Evolutionary conservation across 768 basidiomycete species (phyloP), one percentile per base, ranked within the genome.

Genomic region (Pulveroboletus ravenelii): DNA sequence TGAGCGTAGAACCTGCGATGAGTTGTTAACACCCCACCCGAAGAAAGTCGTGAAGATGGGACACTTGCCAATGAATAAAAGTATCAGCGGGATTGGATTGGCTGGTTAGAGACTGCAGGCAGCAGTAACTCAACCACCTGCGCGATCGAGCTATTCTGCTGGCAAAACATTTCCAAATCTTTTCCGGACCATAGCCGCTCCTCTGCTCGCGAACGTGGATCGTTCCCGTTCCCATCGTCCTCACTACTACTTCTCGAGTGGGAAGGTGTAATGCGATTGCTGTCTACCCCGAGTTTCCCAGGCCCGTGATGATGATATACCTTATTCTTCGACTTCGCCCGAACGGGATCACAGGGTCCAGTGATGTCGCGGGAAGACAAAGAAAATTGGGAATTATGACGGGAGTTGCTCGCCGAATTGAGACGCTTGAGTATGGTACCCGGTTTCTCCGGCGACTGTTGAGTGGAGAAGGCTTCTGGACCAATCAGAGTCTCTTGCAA

Each of bases 71-170:
- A 48, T 48, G 48, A 47, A 45, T 46, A 50, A 44, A 23, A 18
- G 12, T 18, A 20, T 59, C 55, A 70, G 37, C 51, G 53, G 50
- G 60, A 62, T 41, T 61, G 55, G 15, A 60, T 60, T 34, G 64
- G 65, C 47, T 69, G 68, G 52, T 74, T 78, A 40, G 76, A 70
- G 35, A 72, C 62, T 12, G 74, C 75, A 12, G 78, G 75, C 61
- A 81, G 79, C 41, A 89, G 65, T 54, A 78, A 76, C 45, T 83
- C 79, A 41, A 95, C 75, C 48, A 93, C 80, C 31, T 82, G 72
- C 3, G 89, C 79, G 34, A 97, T 82, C 13, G 88, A 77, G 62
- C 92, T 93, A 60, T 96, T 98, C 67, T 96, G 93, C 57, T 84
- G 81, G 64, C 92, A 94, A 30, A 89, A 80, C 60, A 86, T 68